These are phyloP conservation scores for Fomitopsis palustris DNA, from an alignment of 1,284 basidiomycete genomes.

Conservation along the genomic window DNA sequence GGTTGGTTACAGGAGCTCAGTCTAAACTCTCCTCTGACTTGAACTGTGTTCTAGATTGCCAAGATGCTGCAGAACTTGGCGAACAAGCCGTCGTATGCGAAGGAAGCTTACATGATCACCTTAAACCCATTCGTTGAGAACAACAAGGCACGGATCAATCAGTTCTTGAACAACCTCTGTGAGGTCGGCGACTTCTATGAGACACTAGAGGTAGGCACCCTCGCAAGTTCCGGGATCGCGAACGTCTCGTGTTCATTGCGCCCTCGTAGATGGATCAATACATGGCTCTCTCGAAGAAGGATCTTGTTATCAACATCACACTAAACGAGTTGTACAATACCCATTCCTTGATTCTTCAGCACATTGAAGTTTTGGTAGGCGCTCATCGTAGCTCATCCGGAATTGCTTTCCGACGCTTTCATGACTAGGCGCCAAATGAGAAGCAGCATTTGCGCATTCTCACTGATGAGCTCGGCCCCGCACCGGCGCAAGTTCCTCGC, in stretches of 20 bases:
- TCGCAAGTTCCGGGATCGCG: background rate
- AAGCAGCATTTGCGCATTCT: constrained; percentile 96
- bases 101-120: constrained; percentile 98
- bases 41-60: constrained; percentile 67
- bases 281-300: constrained; percentile 99
- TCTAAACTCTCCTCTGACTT: background rate
- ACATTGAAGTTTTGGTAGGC: constrained; percentile 90
- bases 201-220: constrained; percentile 79
- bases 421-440: constrained; percentile 92
- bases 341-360: constrained; percentile 91
- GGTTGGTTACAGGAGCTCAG: constrained; percentile 39
- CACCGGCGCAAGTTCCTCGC: constrained; percentile 92
- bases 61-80: constrained; percentile 99
- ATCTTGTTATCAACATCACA: constrained; percentile 97
- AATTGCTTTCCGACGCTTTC: no score
- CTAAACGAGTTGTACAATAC: constrained; percentile 99
- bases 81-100: constrained; percentile 97
- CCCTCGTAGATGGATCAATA: constrained; percentile 88
- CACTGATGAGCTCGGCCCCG: constrained; percentile 91
- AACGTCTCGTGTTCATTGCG: constrained; percentile 1
- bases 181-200: constrained; percentile 99
- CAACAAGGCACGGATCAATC: constrained; percentile 96
- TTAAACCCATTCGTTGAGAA: constrained; percentile 98
- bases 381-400: no score
- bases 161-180: constrained; percentile 94